phyloP scores from a whole-genome alignment of 371 early-diverging fungal genomes.

The Dichotomocladium elegans region DNA sequence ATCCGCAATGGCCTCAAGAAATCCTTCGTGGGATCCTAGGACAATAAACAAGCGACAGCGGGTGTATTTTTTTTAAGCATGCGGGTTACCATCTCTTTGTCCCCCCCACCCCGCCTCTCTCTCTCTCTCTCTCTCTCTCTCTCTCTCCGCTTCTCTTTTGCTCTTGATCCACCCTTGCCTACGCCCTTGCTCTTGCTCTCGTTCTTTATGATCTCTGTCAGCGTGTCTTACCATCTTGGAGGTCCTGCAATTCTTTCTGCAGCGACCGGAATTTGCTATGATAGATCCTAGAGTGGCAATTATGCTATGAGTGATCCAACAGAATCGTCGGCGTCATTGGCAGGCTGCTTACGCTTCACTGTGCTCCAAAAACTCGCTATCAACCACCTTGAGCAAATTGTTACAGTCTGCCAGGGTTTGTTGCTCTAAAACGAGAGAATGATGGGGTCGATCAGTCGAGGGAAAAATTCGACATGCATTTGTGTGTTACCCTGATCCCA shows the following conservation, averaged over 20 bases:
- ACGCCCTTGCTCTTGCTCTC: too few relatives aligned
- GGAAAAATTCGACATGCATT: too few relatives aligned
- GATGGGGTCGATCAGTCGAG: too few relatives aligned
- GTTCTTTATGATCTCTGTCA: not conserved
- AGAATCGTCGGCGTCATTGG: too few relatives aligned
- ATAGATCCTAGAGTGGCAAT: constrained; percentile 26
- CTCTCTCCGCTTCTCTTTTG: too few relatives aligned
- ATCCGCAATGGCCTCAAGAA: constrained; percentile 31
- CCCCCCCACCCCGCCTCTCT: too few relatives aligned
- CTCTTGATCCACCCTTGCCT: too few relatives aligned
- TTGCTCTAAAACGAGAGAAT: not conserved
- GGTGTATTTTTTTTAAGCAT: too few relatives aligned
- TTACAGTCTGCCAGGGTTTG: not conserved
- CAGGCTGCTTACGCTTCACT: not conserved
- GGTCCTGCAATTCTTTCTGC: constrained; percentile 26
- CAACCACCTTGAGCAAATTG: not conserved
- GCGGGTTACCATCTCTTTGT: too few relatives aligned
- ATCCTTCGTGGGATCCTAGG: constrained; percentile 28
- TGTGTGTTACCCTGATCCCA: not conserved
- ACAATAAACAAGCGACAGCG: too few relatives aligned
- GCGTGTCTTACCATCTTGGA: constrained; percentile 13
- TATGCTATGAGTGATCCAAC: too few relatives aligned
- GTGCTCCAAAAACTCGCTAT: not conserved
- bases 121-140: too few relatives aligned
- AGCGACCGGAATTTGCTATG: constrained; percentile 18